phyloP scores from a whole-genome alignment of 1,284 basidiomycete species.

The Porogramme epimiltina region DNA sequence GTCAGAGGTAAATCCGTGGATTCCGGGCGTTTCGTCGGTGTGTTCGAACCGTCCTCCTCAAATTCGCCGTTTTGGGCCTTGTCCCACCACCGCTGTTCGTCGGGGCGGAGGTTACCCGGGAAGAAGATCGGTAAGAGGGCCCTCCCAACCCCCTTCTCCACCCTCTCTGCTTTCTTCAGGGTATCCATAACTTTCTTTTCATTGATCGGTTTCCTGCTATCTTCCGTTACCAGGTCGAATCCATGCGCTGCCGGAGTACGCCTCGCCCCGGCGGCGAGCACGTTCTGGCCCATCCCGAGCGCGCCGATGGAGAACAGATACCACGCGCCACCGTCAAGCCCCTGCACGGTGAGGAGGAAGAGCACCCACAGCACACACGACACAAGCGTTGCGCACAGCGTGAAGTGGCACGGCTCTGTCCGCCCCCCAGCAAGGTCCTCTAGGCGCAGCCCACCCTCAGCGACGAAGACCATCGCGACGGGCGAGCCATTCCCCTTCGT shows the following conservation, averaged over 20 bases:
- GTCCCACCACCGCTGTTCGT: conserved; percentile 7
- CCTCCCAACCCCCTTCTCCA: conserved; percentile 9
- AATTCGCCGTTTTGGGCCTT: background rate
- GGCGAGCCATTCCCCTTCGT: conserved; percentile 30
- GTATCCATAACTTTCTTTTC: conserved; percentile 15
- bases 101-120: conserved; percentile 11
- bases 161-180: conserved; percentile 11
- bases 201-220: background rate
- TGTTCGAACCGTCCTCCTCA: too few species aligned
- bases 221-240: conserved; percentile 10
- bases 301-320: conserved; percentile 13
- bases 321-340: conserved; percentile 13
- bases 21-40: too few species aligned
- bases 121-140: conserved; percentile 15
- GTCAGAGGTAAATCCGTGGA: too few species aligned
- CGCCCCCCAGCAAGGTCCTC: conserved; percentile 28
- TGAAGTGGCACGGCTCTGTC: conserved; percentile 2
- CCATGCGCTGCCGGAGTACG: conserved; percentile 10
- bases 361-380: conserved; percentile 13
- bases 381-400: conserved; percentile 7
- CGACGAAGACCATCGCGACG: conserved; percentile 29
- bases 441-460: conserved; percentile 24
- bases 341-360: conserved; percentile 14
- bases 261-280: conserved; percentile 12
- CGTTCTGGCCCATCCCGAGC: conserved; percentile 20